These are phyloP conservation scores for Conticribra guillardii DNA, from an alignment of 108 stramenopile genomes.

Conservation along the genomic window DNA sequence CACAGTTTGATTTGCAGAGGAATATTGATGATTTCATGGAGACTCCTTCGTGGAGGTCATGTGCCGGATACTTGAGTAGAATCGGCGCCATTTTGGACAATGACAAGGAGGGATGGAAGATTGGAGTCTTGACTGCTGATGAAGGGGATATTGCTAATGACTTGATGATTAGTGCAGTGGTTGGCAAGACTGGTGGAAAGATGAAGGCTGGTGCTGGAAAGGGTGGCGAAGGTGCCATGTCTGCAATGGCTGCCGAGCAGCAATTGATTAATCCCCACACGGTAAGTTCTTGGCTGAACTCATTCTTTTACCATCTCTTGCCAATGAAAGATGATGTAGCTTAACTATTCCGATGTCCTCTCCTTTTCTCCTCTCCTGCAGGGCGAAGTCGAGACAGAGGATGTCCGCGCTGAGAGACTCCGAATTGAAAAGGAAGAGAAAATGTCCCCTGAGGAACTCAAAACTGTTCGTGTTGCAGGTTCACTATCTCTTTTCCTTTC, in stretches of 20 bases:
- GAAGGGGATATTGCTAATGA: conserved; percentile 69
- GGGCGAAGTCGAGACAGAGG: conserved; percentile 81
- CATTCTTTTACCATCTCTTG: neutral
- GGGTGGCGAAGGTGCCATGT: conserved; percentile 73
- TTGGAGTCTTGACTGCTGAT: conserved; percentile 65
- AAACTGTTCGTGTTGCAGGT: conserved; percentile 88
- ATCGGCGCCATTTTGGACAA: conserved; percentile 81
- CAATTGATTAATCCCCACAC: conserved; percentile 85
- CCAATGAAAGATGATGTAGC: neutral
- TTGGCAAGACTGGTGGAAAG: conserved; percentile 47
- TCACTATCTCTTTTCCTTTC: conserved; percentile 81
- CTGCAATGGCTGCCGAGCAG: conserved; percentile 78
- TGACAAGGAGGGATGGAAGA: conserved; percentile 59
- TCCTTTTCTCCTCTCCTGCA: neutral
- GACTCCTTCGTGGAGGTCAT: conserved; percentile 90
- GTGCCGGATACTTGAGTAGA: conserved; percentile 78
- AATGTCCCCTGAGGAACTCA: conserved; percentile 78
- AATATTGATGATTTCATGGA: conserved; percentile 98
- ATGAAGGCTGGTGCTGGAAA: conserved; percentile 71
- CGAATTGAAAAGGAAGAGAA: conserved; percentile 78
- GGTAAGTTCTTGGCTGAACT: conserved; percentile 16
- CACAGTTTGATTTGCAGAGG: conserved; percentile 93
- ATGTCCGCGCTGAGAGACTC: conserved; percentile 84
- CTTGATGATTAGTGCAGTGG: conserved; percentile 56
- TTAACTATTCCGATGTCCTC: neutral